Evolutionary conservation across 805 yeast genomes (phyloP), one percentile per base, ranked within the genome.

Genomic region (Millerozyma acaciae): DNA sequence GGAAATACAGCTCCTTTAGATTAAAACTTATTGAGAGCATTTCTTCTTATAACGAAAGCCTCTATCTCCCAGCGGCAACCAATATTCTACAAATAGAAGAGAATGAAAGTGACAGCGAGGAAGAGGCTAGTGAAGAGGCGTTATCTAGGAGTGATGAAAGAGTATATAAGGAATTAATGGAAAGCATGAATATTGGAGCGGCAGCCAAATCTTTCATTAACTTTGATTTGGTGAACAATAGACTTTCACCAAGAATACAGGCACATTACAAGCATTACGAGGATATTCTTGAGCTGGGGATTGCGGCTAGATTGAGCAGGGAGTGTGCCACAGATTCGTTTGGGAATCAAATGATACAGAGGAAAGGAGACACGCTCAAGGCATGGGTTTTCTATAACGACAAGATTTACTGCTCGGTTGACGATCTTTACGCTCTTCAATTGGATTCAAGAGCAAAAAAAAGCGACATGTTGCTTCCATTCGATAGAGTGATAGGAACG

Each of bases 391-490:
- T 62, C 36, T 68, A 68, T 42, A 76, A 80, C 37, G 73, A 73
- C 30, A 64, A 66, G 16, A 53, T 69, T 2, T 81, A 80, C 48
- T 79, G 88, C 46, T 74, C 80, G 7, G 62, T 80, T 3, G 84
- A 76, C 35, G 95, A 83, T 37, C 71, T 87, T 1, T 93, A 76
- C 54, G 95, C 96, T 3, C 65, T 93, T 36, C 80, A 82, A 52
- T 74, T 86, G 0, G 63, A 64, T 16, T 59, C 62, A n/a, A 45
- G 51, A 5, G 33, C 47, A 2, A 47, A 38, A 14, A 9, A 43
- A 14, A 30, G 30, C 6, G 42, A 37, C 2, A 42, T 41, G 4
- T 48, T 55, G 1, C 28, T 60, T 3, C 65, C 76, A 0, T 71
- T 74, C 39, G 97, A 90, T 48, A 66, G 87, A 36, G 61, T 82